Percentiles rank a stretch among this genome's conserved stretches.
Evolutionary conservation across 176 grass and related monocot genomes (phyloP).

Genomic region (Triticum dicoccoides): DNA sequence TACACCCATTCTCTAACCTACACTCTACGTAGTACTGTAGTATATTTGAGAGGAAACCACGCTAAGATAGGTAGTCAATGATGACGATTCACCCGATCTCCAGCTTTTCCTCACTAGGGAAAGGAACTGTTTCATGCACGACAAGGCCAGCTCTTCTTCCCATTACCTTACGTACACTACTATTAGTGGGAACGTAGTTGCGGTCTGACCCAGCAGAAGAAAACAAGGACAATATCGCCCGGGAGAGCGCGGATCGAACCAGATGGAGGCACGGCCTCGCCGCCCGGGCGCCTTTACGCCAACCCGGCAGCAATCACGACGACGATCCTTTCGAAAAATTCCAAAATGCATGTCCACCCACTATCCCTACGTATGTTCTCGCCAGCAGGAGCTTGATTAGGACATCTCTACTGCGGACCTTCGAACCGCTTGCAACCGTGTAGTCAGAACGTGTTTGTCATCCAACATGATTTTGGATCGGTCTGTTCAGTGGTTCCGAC

Average conservation of each 20-base stretch:
- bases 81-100: background rate
- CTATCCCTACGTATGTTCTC: background rate
- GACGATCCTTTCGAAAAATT: background rate
- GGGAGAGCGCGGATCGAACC: constrained; percentile 16
- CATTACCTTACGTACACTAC: background rate
- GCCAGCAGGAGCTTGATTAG: background rate
- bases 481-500: no score
- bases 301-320: background rate
- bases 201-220: background rate
- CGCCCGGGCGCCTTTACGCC: constrained; percentile 20
- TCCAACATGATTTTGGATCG: no score
- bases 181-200: background rate
- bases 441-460: no score
- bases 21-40: no score
- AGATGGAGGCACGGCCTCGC: constrained; percentile 27
- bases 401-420: no score
- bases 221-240: background rate
- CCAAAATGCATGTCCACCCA: background rate
- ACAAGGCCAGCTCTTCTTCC: background rate
- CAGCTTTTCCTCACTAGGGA: constrained; percentile 19
- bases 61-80: background rate
- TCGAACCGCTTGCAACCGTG: no score
- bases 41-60: background rate
- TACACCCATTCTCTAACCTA: background rate
- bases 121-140: background rate